Conservation (phyloP, 2,329 filamentous ascomycete genomes). For the Colletotrichum lindemuthianum region DNA sequence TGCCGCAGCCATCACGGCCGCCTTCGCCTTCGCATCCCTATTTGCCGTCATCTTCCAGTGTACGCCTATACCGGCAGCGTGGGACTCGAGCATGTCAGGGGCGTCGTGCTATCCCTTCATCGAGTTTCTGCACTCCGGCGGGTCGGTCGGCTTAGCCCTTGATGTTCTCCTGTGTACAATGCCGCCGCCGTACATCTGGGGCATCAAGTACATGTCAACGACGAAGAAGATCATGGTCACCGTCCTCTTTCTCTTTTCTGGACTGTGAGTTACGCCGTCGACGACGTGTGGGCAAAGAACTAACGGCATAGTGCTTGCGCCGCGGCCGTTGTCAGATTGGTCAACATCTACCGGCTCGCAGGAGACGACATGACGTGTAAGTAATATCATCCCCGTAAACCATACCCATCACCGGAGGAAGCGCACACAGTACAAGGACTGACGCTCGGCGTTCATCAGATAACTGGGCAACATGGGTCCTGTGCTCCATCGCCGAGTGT, state of each 20-base stretch:
- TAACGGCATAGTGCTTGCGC: conserved; percentile 40
- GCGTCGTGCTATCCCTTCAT: conserved; percentile 41
- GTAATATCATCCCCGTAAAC: conserved; percentile 2
- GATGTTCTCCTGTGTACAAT: conserved; percentile 43
- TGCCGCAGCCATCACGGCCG: background rate
- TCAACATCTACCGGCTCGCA: conserved; percentile 39
- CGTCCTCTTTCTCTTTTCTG: conserved; percentile 42
- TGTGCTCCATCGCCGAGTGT: conserved; percentile 46
- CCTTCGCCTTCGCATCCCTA: conserved; percentile 8
- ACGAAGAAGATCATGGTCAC: conserved; percentile 42
- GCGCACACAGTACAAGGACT: background rate
- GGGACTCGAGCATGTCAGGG: conserved; percentile 38
- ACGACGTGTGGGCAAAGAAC: background rate
- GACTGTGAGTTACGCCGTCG: conserved; percentile 40
- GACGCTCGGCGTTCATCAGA: conserved; percentile 34
- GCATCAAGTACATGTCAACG: conserved; percentile 38
- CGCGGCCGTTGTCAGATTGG: conserved; percentile 40
- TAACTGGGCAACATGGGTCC: conserved; percentile 42
- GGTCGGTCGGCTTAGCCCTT: conserved; percentile 42
- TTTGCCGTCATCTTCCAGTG: conserved; percentile 31
- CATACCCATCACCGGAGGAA: too few species aligned
- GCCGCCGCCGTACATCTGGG: conserved; percentile 44
- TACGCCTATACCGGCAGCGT: conserved; percentile 38
- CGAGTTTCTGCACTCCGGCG: conserved; percentile 42
- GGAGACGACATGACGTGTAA: conserved; percentile 44